phyloP scores from a whole-genome alignment of 2,329 filamentous ascomycete genomes.

The Diaporthe ampelina region DNA sequence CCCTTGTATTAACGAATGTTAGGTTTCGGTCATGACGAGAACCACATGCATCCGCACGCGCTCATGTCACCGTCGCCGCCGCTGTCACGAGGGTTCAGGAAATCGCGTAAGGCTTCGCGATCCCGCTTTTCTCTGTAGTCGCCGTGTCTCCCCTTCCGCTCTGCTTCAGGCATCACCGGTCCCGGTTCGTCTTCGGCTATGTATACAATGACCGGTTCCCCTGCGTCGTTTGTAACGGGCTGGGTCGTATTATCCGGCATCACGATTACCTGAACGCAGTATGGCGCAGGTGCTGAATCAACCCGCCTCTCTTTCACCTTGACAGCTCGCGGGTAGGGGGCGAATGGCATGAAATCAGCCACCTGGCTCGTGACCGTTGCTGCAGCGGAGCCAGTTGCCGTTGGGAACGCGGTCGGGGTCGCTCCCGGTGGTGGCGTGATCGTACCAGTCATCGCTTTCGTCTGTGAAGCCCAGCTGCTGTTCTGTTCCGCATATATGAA shows the following conservation, averaged over 20 bases:
- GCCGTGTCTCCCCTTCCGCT: slow-evolving; percentile 6
- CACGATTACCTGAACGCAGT: slow-evolving; percentile 65
- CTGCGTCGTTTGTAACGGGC: slow-evolving; percentile 49
- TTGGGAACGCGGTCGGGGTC: slow-evolving; percentile 39
- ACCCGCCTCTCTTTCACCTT: slow-evolving; percentile 69
- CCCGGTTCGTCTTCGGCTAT: slow-evolving; percentile 59
- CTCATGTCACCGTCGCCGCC: slow-evolving; percentile 56
- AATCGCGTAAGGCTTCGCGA: slow-evolving; percentile 36
- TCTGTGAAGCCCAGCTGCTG: slow-evolving; percentile 52
- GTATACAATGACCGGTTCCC: slow-evolving; percentile 46
- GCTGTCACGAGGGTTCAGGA: slow-evolving; percentile 41
- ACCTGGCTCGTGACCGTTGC: slow-evolving; percentile 15
- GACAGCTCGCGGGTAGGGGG: slow-evolving; percentile 64
- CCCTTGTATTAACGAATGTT: neutral
- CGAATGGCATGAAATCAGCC: slow-evolving; percentile 42
- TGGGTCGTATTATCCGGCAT: slow-evolving; percentile 55
- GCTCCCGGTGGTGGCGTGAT: slow-evolving; percentile 40
- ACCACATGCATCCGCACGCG: slow-evolving; percentile 69
- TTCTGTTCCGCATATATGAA: slow-evolving; percentile 71
- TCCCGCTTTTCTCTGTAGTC: slow-evolving; percentile 3
- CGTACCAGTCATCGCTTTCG: slow-evolving; percentile 37
- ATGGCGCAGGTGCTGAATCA: slow-evolving; percentile 53
- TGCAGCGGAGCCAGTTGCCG: slow-evolving; percentile 27
- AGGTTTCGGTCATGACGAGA: slow-evolving; percentile 55
- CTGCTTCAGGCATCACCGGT: slow-evolving; percentile 29